phyloP scores from a whole-genome alignment of 495 filamentous ascomycete genomes.

The Tuber microsphaerosporum region DNA sequence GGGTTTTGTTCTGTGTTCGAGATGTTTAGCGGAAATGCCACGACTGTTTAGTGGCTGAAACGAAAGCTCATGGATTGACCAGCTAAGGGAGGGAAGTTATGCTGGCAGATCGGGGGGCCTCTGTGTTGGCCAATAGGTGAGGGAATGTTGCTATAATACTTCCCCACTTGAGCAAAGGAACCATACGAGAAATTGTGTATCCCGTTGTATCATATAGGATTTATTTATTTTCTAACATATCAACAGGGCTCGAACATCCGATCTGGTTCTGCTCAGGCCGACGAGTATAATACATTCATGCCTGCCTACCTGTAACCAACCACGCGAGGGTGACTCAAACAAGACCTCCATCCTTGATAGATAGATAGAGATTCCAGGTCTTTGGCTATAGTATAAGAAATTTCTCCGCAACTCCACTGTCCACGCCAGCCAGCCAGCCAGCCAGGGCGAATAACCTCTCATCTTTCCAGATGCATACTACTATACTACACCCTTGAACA shows the following conservation, averaged over 20 bases:
- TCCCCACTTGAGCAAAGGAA: background rate
- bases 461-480: background rate
- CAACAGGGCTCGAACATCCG: background rate
- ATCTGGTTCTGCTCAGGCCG: background rate
- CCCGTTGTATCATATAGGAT: background rate
- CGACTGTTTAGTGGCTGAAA: background rate
- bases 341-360: background rate
- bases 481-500: background rate
- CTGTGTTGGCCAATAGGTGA: background rate
- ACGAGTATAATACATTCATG: background rate
- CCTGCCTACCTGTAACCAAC: background rate
- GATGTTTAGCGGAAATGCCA: background rate
- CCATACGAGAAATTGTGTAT: too few species aligned
- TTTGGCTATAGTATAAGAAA: background rate
- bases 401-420: background rate
- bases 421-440: background rate
- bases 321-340: background rate
- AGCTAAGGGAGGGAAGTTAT: background rate
- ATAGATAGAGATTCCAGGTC: background rate
- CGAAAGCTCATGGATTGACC: background rate
- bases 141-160: background rate
- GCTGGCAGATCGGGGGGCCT: background rate
- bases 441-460: background rate
- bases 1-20: background rate
- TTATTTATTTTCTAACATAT: background rate